Evolutionary conservation across 345 rosid genomes (phyloP).

Genomic region (Rhodamnia argentea): DNA sequence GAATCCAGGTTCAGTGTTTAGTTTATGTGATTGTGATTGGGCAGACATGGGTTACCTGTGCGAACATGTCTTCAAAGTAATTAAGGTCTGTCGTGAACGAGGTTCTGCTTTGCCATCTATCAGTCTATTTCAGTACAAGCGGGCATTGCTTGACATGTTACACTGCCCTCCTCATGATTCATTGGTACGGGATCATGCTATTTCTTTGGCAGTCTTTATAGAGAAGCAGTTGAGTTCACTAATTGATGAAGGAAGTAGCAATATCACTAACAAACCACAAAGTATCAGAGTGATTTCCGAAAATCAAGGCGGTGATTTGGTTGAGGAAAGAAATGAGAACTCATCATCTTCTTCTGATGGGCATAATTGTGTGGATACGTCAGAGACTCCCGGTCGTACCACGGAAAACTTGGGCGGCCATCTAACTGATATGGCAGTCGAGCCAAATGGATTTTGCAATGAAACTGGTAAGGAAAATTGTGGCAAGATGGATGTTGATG

Average conservation of each 20-base stretch:
- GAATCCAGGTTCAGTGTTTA: constrained; percentile 78
- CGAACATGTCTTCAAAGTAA: constrained; percentile 68
- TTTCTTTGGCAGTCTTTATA: constrained; percentile 49
- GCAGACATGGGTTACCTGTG: constrained; percentile 80
- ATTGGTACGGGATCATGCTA: constrained; percentile 67
- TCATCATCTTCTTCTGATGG: constrained; percentile 1
- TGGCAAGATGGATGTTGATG: constrained; percentile 8
- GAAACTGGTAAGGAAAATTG: constrained; percentile 11
- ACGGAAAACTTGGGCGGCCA: constrained; percentile 3
- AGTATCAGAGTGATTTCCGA: background rate
- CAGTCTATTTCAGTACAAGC: constrained; percentile 50
- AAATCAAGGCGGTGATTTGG: constrained; percentile 7
- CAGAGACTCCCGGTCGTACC: background rate
- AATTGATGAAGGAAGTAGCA: constrained; percentile 16
- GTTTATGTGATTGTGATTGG: constrained; percentile 72
- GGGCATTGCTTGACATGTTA: constrained; percentile 51
- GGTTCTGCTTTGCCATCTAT: constrained; percentile 33
- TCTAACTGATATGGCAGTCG: background rate
- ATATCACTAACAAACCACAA: background rate
- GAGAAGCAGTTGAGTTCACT: constrained; percentile 43
- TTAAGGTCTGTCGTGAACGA: constrained; percentile 24
- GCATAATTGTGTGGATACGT: background rate
- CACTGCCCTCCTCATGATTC: constrained; percentile 59
- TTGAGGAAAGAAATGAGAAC: constrained; percentile 1
- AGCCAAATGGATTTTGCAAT: background rate